Evolutionary conservation across 345 rosid genomes (phyloP).

Genomic region (Gossypium raimondii): DNA sequence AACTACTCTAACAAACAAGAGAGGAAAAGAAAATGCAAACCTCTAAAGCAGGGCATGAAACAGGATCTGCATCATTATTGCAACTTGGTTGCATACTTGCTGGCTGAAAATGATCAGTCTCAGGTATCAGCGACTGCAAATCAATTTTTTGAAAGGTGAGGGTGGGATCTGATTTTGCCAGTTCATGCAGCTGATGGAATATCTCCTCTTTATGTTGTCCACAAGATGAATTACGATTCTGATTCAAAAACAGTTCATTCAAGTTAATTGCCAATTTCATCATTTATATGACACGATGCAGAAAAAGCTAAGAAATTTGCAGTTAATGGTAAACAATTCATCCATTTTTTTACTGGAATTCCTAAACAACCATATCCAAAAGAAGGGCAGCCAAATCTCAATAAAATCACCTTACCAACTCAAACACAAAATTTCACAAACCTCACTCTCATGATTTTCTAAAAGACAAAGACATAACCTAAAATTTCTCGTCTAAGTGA

Average conservation of each 20-base stretch:
- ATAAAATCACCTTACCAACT: no score
- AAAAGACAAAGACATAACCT: background rate
- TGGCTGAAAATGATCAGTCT: constrained; percentile 18
- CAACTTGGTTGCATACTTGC: background rate
- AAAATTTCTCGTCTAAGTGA: background rate
- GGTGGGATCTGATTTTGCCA: constrained; percentile 44
- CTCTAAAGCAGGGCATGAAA: constrained; percentile 34
- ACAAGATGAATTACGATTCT: constrained; percentile 83
- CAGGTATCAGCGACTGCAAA: constrained; percentile 30
- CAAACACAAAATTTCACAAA: background rate
- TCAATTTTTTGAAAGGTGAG: constrained; percentile 33
- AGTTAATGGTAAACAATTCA: background rate
- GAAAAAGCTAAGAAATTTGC: constrained; percentile 3
- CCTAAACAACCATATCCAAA: background rate
- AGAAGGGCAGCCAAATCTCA: background rate
- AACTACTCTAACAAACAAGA: no score
- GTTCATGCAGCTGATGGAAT: constrained; percentile 58
- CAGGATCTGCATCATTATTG: constrained; percentile 22
- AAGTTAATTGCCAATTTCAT: background rate
- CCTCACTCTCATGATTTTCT: background rate
- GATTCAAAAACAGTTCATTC: constrained; percentile 23
- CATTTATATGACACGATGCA: no score
- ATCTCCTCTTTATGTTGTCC: constrained; percentile 72
- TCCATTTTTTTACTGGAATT: no score
- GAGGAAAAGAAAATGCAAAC: constrained; percentile 24